Base-by-base conservation (phyloP, 208 protist species). In the Endotrypanum monterogeii region DNA sequence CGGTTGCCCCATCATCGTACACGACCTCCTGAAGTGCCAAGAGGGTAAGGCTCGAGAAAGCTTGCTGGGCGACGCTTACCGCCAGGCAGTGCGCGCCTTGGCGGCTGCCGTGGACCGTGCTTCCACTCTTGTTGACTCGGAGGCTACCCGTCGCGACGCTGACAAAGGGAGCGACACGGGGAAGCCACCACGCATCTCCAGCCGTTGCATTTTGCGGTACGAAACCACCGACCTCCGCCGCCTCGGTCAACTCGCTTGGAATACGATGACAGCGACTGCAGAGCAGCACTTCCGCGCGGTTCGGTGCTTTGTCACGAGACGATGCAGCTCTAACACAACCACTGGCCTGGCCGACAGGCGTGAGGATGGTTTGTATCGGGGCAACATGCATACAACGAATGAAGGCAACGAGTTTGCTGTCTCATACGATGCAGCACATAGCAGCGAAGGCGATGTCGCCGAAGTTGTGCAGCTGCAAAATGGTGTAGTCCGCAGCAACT, bases 401-500 rank as follows among this genome's bases (percentile, higher is more conserved):
- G 55, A 41, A 30, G 28, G 35, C 51, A 55, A 32, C 56, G 56
- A 65, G 37, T 14, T 65, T 11, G 60, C 20, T n/a, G 37, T 9
- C 16, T 35, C 60, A 46, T 46, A 25, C 51, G 25, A 37, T 4
- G 25, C 56, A 51, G 6, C 35, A 14, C 18, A 52, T 39, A 30
- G 60, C 44, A 28, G 48, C 65, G 23, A 30, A 62, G 11, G 14
- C 50, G 35, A 41, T 41, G 35, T 44, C 37, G 70, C 63, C 5
- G 70, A 70, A 32, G 62, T 44, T 16, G 18, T 48, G 23, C 44
- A 48, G 11, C 16, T 71, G 46, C 98, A 99, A 74, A 60, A 70
- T 30, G 98, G 98, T 61, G 90, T 99, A 0, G 80, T 98, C 55
- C 91, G 98, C 46, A 97, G 88, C 35, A 99, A 99, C 80, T 99